Evolutionary conservation across 306 rosid genomes (phyloP), one percentile per base, ranked within the genome.

Genomic region (Citrullus colocynthis): DNA sequence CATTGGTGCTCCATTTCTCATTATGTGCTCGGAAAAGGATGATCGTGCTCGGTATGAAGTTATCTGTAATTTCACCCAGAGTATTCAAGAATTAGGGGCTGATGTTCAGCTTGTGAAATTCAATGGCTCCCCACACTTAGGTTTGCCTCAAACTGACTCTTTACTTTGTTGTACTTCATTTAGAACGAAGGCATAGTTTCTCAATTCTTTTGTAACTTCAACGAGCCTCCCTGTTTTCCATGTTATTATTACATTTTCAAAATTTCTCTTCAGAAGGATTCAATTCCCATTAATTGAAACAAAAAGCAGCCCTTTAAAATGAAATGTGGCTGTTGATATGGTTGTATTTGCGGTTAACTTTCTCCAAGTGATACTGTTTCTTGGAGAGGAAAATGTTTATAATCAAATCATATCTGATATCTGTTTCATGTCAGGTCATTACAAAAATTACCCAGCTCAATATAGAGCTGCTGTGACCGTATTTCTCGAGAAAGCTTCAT

Each of bases 1-100:
- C 80, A 83, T 92, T 56, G 97, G 97, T 64, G 97, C 99, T 76
- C 96, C 99, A 13, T 92, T 86, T 89, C 99, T 95, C 84, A 78
- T 95, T 79, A 75, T 95, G 52, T 89, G 93, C 84, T 92, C 99
- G 7, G 96, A 89, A 82, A 89, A 92, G 79, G 99, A 95, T 83
- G 88, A 91, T 66, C 88, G 85, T 56, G 93, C 96, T 70, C 87
- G 93, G 39, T 87, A 77, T 80, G 87, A 86, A 78, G 83, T 91
- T 41, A 82, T 95, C 77, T 82, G 80, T 72, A 87, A 85, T 69
- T 95, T 95, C 69, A 88, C 83, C 79, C 93, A 85, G 56, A 87
- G 91, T 80, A 55, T 95, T 80, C 88, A 85, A 80, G 92, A 84
- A 79, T 90, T 95, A 57, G 96, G 91, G 30, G 96, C 84, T 74